Base-by-base conservation (phyloP, 176 grass and related monocot species). In the Canna indica region DNA sequence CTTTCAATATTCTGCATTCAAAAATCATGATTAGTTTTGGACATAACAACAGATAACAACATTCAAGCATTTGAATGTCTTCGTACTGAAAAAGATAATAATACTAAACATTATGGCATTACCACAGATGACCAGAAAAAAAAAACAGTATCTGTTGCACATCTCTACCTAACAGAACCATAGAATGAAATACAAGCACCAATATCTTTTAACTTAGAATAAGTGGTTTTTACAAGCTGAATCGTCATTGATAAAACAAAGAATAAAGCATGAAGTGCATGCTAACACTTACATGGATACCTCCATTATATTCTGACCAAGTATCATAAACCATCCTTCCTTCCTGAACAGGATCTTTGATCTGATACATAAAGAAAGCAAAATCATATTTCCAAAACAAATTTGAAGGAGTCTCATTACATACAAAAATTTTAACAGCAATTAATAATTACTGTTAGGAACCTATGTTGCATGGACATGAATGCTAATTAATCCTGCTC, bases 1-100 rank as follows among this genome's bases (percentile, higher is more conserved):
- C 93, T 90, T 77, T 92, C 93, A 79, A 97, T 91, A 83, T 91
- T 84, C 76, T 83, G 59, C 80, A 57, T 53, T 73, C 9, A 41
- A 56, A 24, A 70, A 34, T 22, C 16, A 70, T 36, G 16, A 36
- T 26, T n/a, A 7, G 12, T 26, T n/a, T n/a, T n/a, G n/a, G n/a
- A n/a, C n/a, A n/a, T n/a, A n/a, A n/a, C n/a, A n/a, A n/a, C n/a
- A n/a, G n/a, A n/a, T n/a, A n/a, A n/a, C n/a, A n/a, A n/a, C n/a
- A n/a, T n/a, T n/a, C n/a, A n/a, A n/a, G n/a, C n/a, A n/a, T n/a
- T n/a, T n/a, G n/a, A n/a, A n/a, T n/a, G n/a, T n/a, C n/a, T n/a
- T n/a, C n/a, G n/a, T n/a, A n/a, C n/a, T n/a, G n/a, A n/a, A n/a
- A n/a, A n/a, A n/a, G n/a, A n/a, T n/a, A n/a, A n/a, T n/a, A n/a